Evolutionary conservation across 1,284 basidiomycete species (phyloP).

Genomic region (Papiliotrema laurentii): DNA sequence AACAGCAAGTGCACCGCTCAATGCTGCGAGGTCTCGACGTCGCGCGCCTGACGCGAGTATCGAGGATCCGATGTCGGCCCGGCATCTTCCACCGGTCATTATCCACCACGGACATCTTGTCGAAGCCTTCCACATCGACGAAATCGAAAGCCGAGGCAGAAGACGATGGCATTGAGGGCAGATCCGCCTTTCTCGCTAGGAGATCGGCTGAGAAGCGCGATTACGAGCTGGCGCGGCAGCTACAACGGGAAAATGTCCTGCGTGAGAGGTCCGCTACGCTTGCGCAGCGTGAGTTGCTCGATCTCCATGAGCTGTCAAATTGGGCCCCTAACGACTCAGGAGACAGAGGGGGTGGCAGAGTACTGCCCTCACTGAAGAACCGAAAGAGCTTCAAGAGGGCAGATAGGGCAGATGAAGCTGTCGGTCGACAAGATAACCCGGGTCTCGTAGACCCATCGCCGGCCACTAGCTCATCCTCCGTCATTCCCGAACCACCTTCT

Average conservation of each 20-base stretch:
- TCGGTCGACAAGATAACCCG: too few species aligned
- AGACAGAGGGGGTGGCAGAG: too few species aligned
- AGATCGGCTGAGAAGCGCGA: constrained; percentile 8
- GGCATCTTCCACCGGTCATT: not conserved
- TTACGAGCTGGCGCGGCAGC: constrained; percentile 10
- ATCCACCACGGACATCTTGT: too few species aligned
- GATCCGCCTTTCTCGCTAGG: not conserved
- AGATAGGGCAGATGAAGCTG: too few species aligned
- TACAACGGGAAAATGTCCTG: not conserved
- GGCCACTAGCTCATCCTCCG: too few species aligned
- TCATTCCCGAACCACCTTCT: too few species aligned
- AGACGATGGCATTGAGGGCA: not conserved
- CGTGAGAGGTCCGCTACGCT: not conserved
- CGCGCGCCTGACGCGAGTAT: constrained; percentile 15
- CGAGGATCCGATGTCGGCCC: constrained; percentile 21
- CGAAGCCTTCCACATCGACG: too few species aligned
- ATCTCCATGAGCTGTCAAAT: not conserved
- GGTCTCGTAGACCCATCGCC: too few species aligned
- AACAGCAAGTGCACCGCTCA: not conserved
- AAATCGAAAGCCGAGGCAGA: not conserved
- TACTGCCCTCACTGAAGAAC: too few species aligned
- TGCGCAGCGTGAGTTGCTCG: too few species aligned
- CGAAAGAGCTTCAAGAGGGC: too few species aligned
- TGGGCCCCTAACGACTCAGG: too few species aligned
- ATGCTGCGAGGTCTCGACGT: constrained; percentile 16